These are phyloP conservation scores for Psilocybe cyanescens DNA, from an alignment of 768 basidiomycete species.

Conservation along the genomic window DNA sequence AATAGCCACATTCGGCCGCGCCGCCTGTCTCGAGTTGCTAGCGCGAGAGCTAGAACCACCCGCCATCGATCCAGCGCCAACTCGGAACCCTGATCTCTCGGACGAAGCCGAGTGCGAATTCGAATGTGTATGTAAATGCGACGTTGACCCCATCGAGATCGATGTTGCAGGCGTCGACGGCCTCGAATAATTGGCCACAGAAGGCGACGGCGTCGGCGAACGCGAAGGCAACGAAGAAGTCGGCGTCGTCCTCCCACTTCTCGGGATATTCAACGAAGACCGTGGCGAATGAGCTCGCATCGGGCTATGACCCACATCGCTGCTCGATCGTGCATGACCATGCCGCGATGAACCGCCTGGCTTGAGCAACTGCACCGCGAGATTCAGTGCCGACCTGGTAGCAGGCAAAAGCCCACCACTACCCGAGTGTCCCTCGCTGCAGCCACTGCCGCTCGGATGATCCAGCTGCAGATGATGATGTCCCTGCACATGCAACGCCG, in stretches of 20 bases:
- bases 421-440: not conserved
- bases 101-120: slow-evolving; percentile 8
- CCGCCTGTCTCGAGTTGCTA: not conserved
- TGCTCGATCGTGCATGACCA: slow-evolving; percentile 43
- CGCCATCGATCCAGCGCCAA: slow-evolving; percentile 15
- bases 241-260: slow-evolving; percentile 29
- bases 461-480: slow-evolving; percentile 21
- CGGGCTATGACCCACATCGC: slow-evolving; percentile 35
- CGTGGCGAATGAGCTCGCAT: slow-evolving; percentile 25
- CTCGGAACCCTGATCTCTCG: slow-evolving; percentile 14
- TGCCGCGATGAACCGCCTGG: slow-evolving; percentile 23
- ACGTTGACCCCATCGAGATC: slow-evolving; percentile 8
- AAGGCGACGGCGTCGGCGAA: slow-evolving; percentile 5
- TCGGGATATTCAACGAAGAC: slow-evolving; percentile 37
- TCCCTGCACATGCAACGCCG: not conserved
- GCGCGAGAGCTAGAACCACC: slow-evolving; percentile 2
- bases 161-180: slow-evolving; percentile 16
- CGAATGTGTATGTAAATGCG: slow-evolving; percentile 11
- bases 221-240: slow-evolving; percentile 2
- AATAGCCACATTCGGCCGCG: slow-evolving; percentile 3
- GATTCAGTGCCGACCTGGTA: slow-evolving; percentile 43
- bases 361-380: slow-evolving; percentile 49
- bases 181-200: slow-evolving; percentile 1
- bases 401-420: slow-evolving; percentile 15
- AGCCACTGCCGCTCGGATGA: not conserved